Evolutionary conservation across 169 alveolate genomes (phyloP).

Genomic region (Plasmodium reichenowi): DNA sequence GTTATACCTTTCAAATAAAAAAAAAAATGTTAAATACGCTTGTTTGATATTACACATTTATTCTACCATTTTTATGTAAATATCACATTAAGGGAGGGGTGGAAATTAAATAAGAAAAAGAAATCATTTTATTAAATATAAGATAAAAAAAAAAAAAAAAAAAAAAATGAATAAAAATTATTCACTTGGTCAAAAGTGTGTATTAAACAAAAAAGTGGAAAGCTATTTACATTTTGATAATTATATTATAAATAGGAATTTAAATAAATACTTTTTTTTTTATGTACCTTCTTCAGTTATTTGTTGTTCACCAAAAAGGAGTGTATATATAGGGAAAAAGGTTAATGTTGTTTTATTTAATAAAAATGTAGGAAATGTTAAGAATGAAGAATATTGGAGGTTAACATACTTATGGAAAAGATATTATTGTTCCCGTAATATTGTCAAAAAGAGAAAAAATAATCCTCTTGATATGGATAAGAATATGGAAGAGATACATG

Average conservation of each 20-base stretch:
- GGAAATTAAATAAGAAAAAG: no score
- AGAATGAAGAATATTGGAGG: not conserved
- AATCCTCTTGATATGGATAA: not conserved
- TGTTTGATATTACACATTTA: no score
- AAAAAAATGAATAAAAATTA: not conserved
- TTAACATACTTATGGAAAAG: constrained; percentile 13
- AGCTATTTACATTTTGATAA: not conserved
- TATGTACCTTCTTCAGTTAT: not conserved
- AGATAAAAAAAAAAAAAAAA: not conserved
- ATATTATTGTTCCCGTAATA: not conserved
- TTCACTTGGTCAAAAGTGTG: not conserved
- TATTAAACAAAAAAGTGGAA: no score
- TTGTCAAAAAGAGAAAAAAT: not conserved
- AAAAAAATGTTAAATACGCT: not conserved
- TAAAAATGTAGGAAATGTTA: not conserved
- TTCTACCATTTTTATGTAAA: no score
- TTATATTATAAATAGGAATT: not conserved
- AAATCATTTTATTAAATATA: no score
- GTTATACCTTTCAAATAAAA: not conserved
- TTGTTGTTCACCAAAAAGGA: not conserved
- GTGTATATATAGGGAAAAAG: not conserved
- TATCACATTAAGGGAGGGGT: no score
- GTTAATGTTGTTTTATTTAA: not conserved
- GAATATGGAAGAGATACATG: no score
- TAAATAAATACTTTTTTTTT: not conserved